Evolutionary conservation across 2,329 filamentous ascomycete species (phyloP).

Genomic region (Daldinia sp.): DNA sequence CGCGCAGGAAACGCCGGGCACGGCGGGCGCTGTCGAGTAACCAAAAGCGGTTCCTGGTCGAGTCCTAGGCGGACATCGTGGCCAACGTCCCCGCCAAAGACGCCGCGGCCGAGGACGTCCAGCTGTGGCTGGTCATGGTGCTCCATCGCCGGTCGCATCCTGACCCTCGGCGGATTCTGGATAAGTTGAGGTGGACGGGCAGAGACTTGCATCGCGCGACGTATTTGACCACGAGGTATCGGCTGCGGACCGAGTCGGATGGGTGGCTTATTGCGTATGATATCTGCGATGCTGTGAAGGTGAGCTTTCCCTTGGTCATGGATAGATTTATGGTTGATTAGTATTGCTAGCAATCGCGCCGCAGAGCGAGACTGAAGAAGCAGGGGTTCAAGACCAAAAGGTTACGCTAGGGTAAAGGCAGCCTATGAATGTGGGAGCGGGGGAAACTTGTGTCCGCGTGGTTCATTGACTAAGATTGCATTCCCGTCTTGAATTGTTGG

Average conservation of each 20-base stretch:
- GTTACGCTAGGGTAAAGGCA: slow-evolving; percentile 7
- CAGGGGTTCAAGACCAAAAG: slow-evolving; percentile 11
- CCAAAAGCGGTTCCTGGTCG: slow-evolving; percentile 22
- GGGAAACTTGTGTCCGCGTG: not conserved
- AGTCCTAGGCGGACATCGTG: slow-evolving; percentile 36
- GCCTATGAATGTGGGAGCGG: not conserved
- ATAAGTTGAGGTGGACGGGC: slow-evolving; percentile 36
- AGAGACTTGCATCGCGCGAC: slow-evolving; percentile 37
- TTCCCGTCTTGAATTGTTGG: not conserved
- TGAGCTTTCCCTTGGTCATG: not conserved
- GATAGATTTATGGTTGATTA: not conserved
- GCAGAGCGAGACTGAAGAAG: slow-evolving; percentile 9
- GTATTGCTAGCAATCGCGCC: slow-evolving; percentile 29
- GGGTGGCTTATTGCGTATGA: slow-evolving; percentile 39
- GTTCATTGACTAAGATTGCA: not conserved
- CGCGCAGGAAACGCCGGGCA: slow-evolving; percentile 19
- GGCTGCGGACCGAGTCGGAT: slow-evolving; percentile 38
- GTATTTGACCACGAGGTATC: slow-evolving; percentile 34
- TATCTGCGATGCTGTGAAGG: slow-evolving; percentile 38
- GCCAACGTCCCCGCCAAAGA: slow-evolving; percentile 34
- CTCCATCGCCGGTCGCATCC: slow-evolving; percentile 40
- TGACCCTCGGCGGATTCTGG: slow-evolving; percentile 32
- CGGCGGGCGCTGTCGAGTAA: slow-evolving; percentile 18
- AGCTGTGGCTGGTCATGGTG: slow-evolving; percentile 36
- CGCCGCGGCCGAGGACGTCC: slow-evolving; percentile 34